Evolutionary conservation across 768 basidiomycete species (phyloP), one percentile per base, ranked within the genome.

Genomic region (Suillus clintonianus): DNA sequence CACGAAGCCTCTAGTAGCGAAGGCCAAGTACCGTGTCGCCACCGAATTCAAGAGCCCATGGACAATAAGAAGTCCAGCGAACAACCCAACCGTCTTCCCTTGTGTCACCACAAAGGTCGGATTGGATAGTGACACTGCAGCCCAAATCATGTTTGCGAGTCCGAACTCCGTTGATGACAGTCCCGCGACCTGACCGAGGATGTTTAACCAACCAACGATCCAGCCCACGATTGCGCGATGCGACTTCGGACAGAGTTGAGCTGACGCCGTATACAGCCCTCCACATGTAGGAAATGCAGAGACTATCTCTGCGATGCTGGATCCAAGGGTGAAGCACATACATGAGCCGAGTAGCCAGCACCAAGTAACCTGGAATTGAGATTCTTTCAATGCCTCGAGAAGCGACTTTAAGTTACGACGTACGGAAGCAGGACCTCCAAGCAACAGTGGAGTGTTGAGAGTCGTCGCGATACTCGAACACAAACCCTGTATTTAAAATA

Each of bases 81-180:
- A 95, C 32, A 95, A 81, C 19, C 91, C 91, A 51, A 95, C 91
- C 22, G 85, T 82, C 79, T 91, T 92, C 27, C 89, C 89, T 77
- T 85, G 65, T 22, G 42, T 59, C 32, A 53, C 45, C 60, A 43
- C 47, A 43, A 67, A 17, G 32, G 55, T 50, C 34, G 62, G 57
- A 45, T 37, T 51, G 11, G 41, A 36, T 24, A 64, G 55, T 13
- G 67, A 64, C 2, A 89, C 89, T 4, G 92, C 92, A n/a, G 87
- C 87, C 80, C 89, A 84, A 45, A 92, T 90, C 91, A 91, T 92
- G 71, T 82, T 85, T 24, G 89, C 82, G 24, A 92, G 81, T 32
- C 92, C 92, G 70, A 92, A 94, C 74, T 94, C 92, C 0, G 92
- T 94, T 2, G 91, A 94, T 8, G 93, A 90, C 56, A 94, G 81